Evolutionary conservation across 495 filamentous ascomycete genomes (phyloP), one percentile per base, ranked within the genome.

Genomic region (Penicillium tannophilum): DNA sequence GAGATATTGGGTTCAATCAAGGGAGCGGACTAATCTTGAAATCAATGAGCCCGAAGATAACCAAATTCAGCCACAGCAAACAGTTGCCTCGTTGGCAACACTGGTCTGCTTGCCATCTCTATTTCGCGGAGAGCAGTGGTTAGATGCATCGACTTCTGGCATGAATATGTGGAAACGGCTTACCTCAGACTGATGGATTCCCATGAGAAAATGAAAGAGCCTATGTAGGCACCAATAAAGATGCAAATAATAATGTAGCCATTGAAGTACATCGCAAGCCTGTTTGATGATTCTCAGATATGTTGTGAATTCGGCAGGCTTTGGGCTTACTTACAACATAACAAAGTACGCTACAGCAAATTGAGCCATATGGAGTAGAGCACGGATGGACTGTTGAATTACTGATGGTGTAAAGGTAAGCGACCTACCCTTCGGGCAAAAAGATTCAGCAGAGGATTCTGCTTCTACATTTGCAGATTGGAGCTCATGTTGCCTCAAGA

Each of bases 181-280:
- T 20, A 44, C 42, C 42, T 20, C 42, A 44, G 4, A 20, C n/a
- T 44, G n/a, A 44, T 44, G 3, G 42, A 44, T 44, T 44, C 42
- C 42, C 42, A 44, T 0, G 42, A 17, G 42, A 44, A 44, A 0
- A 44, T 44, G n/a, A 44, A 44, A 9, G 42, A 44, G 4, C 42
- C 42, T 7, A 44, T 44, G 19, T 44, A 44, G 19, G 42, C 42
- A 19, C 42, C 42, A 20, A 44, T 44, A 9, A 44, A 19, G 17
- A 44, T 44, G 42, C 42, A 44, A 44, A 44, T 44, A 44, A 44
- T 44, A 9, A 44, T 7, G 16, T 44, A 44, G 19, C 42, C 42
- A 44, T 44, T 44, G 6, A 7, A 44, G 42, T 44, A 44, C 42
- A 44, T 44, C 8, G 42, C 42, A 44, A 44, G 42, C 6, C 42